Base-by-base conservation (phyloP, 1,284 basidiomycete genomes). In the Cutaneotrichosporon arboriforme region DNA sequence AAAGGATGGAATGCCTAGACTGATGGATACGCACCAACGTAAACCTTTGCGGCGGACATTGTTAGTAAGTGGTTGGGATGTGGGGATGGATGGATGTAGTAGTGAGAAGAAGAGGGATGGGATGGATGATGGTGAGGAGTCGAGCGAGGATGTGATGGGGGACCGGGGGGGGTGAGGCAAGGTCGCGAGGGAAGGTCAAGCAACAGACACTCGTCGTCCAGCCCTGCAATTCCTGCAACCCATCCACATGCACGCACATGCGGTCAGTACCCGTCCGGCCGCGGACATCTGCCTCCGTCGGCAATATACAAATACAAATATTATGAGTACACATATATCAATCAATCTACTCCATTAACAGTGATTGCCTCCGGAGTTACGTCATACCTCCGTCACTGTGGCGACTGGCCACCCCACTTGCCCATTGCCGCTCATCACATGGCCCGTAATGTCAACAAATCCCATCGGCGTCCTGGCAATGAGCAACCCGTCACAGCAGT, bases 401-500 rank as follows among this genome's bases (percentile, higher is more conserved):
- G 45, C 46, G 33, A 38, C 38, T 41, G 33, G 44, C 41, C 46
- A 44, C 52, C 37, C 51, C 35, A 39, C 46, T 22, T n/a, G 14
- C n/a, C 36, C 2, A 9, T 35, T 18, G 39, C 46, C 43, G 40
- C 40, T 35, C 17, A 18, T 15, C 20, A 20, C 20, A 22, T 17
- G n/a, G 37, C 18, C 38, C n/a, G n/a, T n/a, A n/a, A n/a, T 35
- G 31, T 36, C 44, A 46, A 40, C 50, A 51, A 40, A 33, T 34
- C 26, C 13, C 22, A 26, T 8, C 23, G n/a, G 2, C 22, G 13
- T 9, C 34, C 12, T 18, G 7, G 20, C 36, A 21, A 51, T 54
- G 48, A 55, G 40, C 12, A 59, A 49, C 40, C 62, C 69, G 49
- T 70, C 72, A 13, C 67, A 70, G 36, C 64, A 58, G 1, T 70